Evolutionary conservation across 768 basidiomycete genomes (phyloP).

Genomic region (Tulasnella sp.): DNA sequence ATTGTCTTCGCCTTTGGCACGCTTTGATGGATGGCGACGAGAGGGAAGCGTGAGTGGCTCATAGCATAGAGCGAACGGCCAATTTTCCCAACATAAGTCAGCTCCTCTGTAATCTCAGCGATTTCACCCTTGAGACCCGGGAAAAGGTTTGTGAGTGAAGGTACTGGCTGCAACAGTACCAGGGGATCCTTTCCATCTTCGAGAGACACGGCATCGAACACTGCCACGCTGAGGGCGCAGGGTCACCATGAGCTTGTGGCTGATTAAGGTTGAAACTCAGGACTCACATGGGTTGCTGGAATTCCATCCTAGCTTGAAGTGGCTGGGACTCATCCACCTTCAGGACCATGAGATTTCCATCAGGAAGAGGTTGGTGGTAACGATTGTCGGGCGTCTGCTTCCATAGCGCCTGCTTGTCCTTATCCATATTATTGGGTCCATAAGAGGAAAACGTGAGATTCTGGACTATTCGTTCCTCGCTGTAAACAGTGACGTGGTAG

Average conservation of each 20-base stretch:
- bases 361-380: slow-evolving; percentile 71
- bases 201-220: slow-evolving; percentile 59
- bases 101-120: slow-evolving; percentile 37
- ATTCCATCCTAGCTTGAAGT: slow-evolving; percentile 44
- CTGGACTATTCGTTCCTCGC: slow-evolving; percentile 40
- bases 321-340: slow-evolving; percentile 19
- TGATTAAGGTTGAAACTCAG: neutral
- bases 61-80: slow-evolving; percentile 73
- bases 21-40: slow-evolving; percentile 40
- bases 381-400: slow-evolving; percentile 59
- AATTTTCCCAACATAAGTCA: slow-evolving; percentile 73
- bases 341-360: slow-evolving; percentile 69
- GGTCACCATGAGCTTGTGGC: too few relatives aligned
- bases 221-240: slow-evolving; percentile 47
- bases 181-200: slow-evolving; percentile 46
- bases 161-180: slow-evolving; percentile 77
- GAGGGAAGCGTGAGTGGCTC: slow-evolving; percentile 66
- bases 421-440: slow-evolving; percentile 83
- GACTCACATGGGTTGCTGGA: slow-evolving; percentile 55
- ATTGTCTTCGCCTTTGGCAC: slow-evolving; percentile 6
- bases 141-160: slow-evolving; percentile 58
- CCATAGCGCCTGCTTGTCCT: slow-evolving; percentile 57
- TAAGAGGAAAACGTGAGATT: slow-evolving; percentile 85
- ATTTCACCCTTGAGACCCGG: slow-evolving; percentile 28
- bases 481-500: slow-evolving; percentile 77